Percentiles rank a stretch among this genome's conserved stretches.
These are phyloP conservation scores for Umbilicaria muhlenbergii DNA, from an alignment of 495 filamentous ascomycete genomes.

Conservation along the genomic window DNA sequence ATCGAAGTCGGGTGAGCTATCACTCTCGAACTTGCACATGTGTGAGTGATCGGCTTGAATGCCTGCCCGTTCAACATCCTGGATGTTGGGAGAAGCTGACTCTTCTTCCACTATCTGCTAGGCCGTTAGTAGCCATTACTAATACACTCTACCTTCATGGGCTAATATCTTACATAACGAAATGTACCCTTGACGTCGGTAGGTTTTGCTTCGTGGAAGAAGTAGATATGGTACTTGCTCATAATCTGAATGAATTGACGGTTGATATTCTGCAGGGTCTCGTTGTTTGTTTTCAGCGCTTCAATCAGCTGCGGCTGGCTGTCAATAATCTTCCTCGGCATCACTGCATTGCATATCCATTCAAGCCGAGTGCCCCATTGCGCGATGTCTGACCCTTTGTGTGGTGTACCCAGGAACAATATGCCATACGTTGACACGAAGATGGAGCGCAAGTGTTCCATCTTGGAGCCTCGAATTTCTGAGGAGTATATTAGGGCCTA, in stretches of 20 bases:
- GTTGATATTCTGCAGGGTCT: constrained; percentile 70
- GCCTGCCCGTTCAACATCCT: constrained; percentile 59
- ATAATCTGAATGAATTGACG: constrained; percentile 59
- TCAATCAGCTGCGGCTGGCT: constrained; percentile 53
- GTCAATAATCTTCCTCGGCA: constrained; percentile 58
- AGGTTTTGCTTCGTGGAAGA: constrained; percentile 55
- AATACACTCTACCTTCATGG: neutral
- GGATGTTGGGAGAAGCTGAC: constrained; percentile 59
- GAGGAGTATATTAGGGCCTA: constrained; percentile 45
- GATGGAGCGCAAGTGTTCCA: constrained; percentile 62
- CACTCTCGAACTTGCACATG: constrained; percentile 75
- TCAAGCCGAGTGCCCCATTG: constrained; percentile 64
- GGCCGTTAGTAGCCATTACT: neutral
- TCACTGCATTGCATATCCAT: constrained; percentile 50
- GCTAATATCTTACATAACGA: constrained; percentile 16
- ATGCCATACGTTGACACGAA: constrained; percentile 75
- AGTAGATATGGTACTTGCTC: constrained; percentile 53
- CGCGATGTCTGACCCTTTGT: constrained; percentile 62
- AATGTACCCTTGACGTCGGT: constrained; percentile 49
- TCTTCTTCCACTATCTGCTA: constrained; percentile 51
- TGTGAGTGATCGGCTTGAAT: constrained; percentile 67
- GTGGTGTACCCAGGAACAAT: constrained; percentile 78
- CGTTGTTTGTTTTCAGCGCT: constrained; percentile 60
- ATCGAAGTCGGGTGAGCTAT: constrained; percentile 56
- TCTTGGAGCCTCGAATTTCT: constrained; percentile 46